Base-by-base conservation (phyloP, 768 basidiomycete species). In the Rhodosporidiobolus odoratus region DNA sequence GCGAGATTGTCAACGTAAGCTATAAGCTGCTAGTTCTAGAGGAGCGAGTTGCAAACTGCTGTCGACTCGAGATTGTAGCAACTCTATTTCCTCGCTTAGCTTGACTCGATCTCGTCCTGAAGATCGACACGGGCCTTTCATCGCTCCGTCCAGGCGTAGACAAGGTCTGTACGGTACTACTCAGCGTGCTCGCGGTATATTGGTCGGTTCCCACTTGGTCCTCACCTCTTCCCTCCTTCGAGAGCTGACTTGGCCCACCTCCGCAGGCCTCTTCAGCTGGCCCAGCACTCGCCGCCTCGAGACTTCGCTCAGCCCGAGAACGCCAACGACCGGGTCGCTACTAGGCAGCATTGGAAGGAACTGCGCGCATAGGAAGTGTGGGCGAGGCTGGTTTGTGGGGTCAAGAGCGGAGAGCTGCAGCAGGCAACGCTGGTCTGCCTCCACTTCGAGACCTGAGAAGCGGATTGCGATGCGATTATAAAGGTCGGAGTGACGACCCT, bases 361-460 rank as follows among this genome's bases (percentile, higher is more conserved):
- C 45, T 73, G 35, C 34, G 56, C 15, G 41, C 61, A 19, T 61
- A 54, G 40, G 57, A 35, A 38, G 40, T 43, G 15, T 61, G 37
- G n/a, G 9, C 16, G 52, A 2, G 16, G 27, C 21, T 37, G 56
- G 12, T 25, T 23, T 21, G 9, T 6, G 45, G 32, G 3, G 23
- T 25, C 7, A 27, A 10, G 16, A 23, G 34, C 30, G 13, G 61
- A 35, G 21, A 27, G 57, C 23, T 56, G 35, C 4, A 17, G 13
- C 30, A 45, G 13, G 43, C 52, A 13, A 3, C 19, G 3, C 27
- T 58, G 32, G 19, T 85, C 76, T 85, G 90, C 23, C 79, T 92
- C 60, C 91, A 92, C 78, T 87, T 92, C 71, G 91, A 92, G 79
- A 85, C 84, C 23, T 92, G 90, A 89, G 91, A 93, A 77, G 79